Evolutionary conservation across 306 rosid species (phyloP).

Genomic region (Cicer judaicum): DNA sequence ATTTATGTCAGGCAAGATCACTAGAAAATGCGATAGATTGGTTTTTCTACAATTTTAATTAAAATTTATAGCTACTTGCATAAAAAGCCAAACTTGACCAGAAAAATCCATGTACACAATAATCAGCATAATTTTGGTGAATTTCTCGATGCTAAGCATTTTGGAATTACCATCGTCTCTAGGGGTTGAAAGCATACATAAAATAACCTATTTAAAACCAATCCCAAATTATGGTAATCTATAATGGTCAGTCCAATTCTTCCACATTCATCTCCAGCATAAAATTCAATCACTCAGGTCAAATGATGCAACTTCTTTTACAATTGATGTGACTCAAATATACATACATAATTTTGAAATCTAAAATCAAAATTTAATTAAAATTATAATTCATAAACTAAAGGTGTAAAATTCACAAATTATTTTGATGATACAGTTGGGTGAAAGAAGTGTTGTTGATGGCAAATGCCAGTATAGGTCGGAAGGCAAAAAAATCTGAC

Average conservation of each 20-base stretch:
- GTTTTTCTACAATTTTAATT: not conserved
- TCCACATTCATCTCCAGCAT: slow-evolving; percentile 27
- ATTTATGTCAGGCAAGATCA: slow-evolving; percentile 13
- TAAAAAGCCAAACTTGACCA: slow-evolving; percentile 25
- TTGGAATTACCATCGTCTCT: not conserved
- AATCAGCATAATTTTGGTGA: slow-evolving; percentile 6
- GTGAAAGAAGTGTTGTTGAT: slow-evolving; percentile 6
- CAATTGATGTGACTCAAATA: slow-evolving; percentile 23
- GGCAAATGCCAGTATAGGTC: no score
- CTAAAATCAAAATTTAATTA: not conserved
- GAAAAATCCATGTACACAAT: not conserved
- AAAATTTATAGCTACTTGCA: slow-evolving; percentile 3
- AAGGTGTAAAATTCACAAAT: slow-evolving; percentile 16
- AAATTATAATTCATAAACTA: slow-evolving; percentile 10
- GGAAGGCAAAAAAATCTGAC: no score
- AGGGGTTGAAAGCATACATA: not conserved
- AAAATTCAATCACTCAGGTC: not conserved
- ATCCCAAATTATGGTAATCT: slow-evolving; percentile 15
- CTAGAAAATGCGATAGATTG: slow-evolving; percentile 10
- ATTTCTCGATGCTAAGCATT: slow-evolving; percentile 10
- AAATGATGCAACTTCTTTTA: not conserved
- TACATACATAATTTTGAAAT: not conserved
- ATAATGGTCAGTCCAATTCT: not conserved
- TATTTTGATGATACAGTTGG: slow-evolving; percentile 24
- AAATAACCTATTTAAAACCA: not conserved